Evolutionary conservation across 768 basidiomycete genomes (phyloP), one percentile per base, ranked within the genome.

Genomic region (Rhodotorula sphaerocarpa): DNA sequence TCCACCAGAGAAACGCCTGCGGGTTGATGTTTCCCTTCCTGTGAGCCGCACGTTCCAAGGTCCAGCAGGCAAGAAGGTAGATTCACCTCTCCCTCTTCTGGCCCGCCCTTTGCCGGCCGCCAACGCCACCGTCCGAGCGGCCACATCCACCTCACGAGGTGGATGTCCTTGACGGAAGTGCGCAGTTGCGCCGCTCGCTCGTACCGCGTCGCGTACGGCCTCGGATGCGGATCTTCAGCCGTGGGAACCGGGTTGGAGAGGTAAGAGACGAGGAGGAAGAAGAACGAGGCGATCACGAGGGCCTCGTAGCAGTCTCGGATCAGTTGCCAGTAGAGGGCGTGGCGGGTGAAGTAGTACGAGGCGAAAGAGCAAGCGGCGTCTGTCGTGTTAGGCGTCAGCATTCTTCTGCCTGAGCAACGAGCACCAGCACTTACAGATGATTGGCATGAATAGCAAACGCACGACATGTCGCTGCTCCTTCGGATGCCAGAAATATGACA

Each of bases 261-360:
- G 76, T 86, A 88, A 60, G 79, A 79, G 54, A 88, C 77, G 33
- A 89, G 79, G 36, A 89, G 79, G 71, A 86, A 87, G 75, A 89
- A 87, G 78, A 88, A 88, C 3, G 85, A 79, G 0, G 83, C 85
- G 62, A 89, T 76, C 18, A 87, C 83, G 43, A 84, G 82, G 16
- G 86, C 82, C 77, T 88, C 87, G 74, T 87, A 88, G 65, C 81
- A 80, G 72, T 87, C 86, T 48, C 86, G 80, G 55, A 86, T 74
- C 48, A 88, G 80, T 45, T 86, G 79, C 31, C 86, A 75, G 5
- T 84, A 83, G 0, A 86, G 84, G 2, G 86, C 80, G 16, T 84
- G 82, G 82, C 84, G 53, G 30, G 46, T 65, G 59, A 60, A 47
- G 65, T 47, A 45, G 58, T 59, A 63, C 7, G 50, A 39, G 30